Percentiles rank a stretch among this genome's conserved stretches.
Conservation (phyloP, 2,329 filamentous ascomycete species). For the Colletotrichum sidae region DNA sequence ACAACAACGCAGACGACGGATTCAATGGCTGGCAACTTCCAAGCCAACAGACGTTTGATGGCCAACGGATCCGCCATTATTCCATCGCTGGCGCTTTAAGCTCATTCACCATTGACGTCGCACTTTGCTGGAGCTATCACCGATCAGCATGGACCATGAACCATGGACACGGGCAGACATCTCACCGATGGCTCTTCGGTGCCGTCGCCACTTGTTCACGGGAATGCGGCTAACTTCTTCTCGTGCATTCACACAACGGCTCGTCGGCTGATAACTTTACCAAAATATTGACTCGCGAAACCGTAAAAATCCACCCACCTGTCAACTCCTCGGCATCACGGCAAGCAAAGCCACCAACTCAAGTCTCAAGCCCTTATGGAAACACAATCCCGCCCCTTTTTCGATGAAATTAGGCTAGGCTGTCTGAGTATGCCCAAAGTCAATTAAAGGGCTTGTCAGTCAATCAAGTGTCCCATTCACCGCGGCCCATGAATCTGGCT, state of each 20-base stretch:
- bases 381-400: background rate
- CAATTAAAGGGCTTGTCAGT: constrained; percentile 14
- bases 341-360: constrained; percentile 15
- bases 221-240: background rate
- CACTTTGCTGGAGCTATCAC: background rate
- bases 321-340: constrained; percentile 14
- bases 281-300: constrained; percentile 26
- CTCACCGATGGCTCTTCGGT: constrained; percentile 9
- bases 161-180: constrained; percentile 6
- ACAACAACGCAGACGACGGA: too few relatives aligned
- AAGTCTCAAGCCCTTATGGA: constrained; percentile 8
- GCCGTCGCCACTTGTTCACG: constrained; percentile 1
- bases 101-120: background rate
- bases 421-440: constrained; percentile 1
- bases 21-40: too few relatives aligned
- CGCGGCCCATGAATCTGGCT: constrained; percentile 13
- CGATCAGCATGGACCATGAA: background rate
- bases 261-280: constrained; percentile 20
- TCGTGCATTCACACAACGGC: constrained; percentile 3
- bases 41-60: background rate
- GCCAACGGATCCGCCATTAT: too few relatives aligned
- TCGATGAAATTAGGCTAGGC: background rate
- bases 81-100: background rate
- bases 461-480: constrained; percentile 1
- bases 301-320: constrained; percentile 6